Conservation (phyloP, 192 early-diverging fungal genomes). For the Rhizophagus clarus region DNA sequence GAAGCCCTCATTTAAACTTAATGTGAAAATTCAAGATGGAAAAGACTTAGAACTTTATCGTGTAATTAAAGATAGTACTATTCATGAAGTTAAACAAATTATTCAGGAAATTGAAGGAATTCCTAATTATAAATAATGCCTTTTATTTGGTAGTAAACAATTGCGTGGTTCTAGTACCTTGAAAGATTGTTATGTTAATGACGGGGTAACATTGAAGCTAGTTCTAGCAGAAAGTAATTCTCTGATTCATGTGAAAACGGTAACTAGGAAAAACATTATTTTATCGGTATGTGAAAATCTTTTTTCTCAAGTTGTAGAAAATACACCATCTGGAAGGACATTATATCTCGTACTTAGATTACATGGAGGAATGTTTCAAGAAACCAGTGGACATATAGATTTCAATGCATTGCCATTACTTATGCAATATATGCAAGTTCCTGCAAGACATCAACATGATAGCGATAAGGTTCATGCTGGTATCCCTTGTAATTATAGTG, state of each 20-base stretch:
- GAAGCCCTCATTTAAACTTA: constrained; percentile 67
- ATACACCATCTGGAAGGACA: constrained; percentile 42
- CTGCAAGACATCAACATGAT: constrained; percentile 12
- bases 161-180: constrained; percentile 67
- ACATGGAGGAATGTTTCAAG: constrained; percentile 46
- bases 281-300: background rate
- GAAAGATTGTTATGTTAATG: constrained; percentile 72
- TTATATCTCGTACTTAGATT: constrained; percentile 67
- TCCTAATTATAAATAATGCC: constrained; percentile 67
- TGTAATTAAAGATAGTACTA: constrained; percentile 74
- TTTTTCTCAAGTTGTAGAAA: background rate
- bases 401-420: constrained; percentile 22
- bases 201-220: constrained; percentile 46
- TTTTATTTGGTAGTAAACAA: constrained; percentile 67
- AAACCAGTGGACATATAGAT: background rate
- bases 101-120: constrained; percentile 82
- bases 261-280: background rate
- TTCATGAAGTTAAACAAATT: constrained; percentile 79
- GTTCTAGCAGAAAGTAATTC: background rate
- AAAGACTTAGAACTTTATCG: constrained; percentile 77
- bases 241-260: background rate
- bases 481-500: constrained; percentile 27
- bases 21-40: constrained; percentile 73
- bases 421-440: constrained; percentile 8
- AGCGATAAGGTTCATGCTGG: background rate